Percentiles rank a stretch among this genome's conserved stretches.
Evolutionary conservation across 106 monocot genomes (phyloP).

Genomic region (Agapanthus africanus): DNA sequence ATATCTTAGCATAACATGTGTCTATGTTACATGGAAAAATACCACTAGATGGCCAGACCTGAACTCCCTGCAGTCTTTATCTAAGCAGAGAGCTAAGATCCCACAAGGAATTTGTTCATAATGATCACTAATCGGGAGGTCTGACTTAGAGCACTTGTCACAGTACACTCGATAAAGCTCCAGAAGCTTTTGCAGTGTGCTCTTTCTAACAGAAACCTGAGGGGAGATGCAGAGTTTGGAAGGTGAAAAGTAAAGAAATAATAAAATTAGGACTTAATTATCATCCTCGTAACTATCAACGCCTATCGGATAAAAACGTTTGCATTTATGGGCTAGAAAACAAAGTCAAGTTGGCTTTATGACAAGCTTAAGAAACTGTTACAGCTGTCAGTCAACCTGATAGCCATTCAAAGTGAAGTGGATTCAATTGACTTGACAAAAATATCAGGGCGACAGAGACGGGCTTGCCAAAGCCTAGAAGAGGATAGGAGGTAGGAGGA

Average conservation of each 20-base stretch:
- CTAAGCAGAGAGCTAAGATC: slow-evolving; percentile 68
- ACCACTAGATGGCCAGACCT: slow-evolving; percentile 39
- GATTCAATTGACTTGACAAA: background rate
- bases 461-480: background rate
- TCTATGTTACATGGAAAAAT: background rate
- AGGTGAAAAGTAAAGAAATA: slow-evolving; percentile 2
- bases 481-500: background rate
- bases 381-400: background rate
- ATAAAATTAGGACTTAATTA: background rate
- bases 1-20: background rate
- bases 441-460: background rate
- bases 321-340: background rate
- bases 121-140: slow-evolving; percentile 24
- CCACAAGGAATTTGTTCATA: slow-evolving; percentile 90
- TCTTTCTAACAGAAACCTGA: slow-evolving; percentile 77
- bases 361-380: background rate
- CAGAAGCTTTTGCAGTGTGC: slow-evolving; percentile 57
- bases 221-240: background rate
- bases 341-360: background rate
- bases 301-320: background rate
- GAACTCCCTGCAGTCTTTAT: slow-evolving; percentile 74
- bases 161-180: slow-evolving; percentile 78
- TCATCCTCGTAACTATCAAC: background rate
- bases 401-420: background rate
- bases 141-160: slow-evolving; percentile 51